Conservation (phyloP, 73 alveolate genomes). For the Paramecium primaurelia region DNA sequence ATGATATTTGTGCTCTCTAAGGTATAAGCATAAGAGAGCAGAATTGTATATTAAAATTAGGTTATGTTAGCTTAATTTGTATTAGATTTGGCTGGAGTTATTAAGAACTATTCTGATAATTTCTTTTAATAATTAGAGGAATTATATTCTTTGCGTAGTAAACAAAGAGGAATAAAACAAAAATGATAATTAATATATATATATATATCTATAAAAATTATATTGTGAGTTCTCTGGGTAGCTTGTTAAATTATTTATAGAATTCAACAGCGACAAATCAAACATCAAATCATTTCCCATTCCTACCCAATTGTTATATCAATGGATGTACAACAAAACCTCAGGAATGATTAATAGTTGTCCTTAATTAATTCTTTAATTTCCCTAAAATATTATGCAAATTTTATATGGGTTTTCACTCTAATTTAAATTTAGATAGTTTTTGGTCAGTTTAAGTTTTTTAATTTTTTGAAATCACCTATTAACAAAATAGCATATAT, state of each 20-base stretch:
- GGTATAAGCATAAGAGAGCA: not conserved
- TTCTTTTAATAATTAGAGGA: slow-evolving; percentile 39
- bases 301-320: slow-evolving; percentile 31
- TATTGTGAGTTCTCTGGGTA: slow-evolving; percentile 40
- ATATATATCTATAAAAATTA: not conserved
- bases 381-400: not conserved
- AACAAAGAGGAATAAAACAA: not conserved
- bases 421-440: not conserved
- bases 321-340: slow-evolving; percentile 18
- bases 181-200: not conserved
- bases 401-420: not conserved
- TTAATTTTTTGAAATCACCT: not conserved
- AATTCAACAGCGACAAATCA: slow-evolving; percentile 40
- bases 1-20: slow-evolving; percentile 13
- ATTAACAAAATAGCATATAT: not conserved
- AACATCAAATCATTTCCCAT: not conserved
- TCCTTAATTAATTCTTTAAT: not conserved
- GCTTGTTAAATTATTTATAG: not conserved
- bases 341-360: not conserved
- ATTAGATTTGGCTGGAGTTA: slow-evolving; percentile 18
- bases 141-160: not conserved
- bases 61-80: not conserved
- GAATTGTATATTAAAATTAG: slow-evolving; percentile 1
- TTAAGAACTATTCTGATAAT: not conserved
- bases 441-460: not conserved